Evolutionary conservation across 2,329 filamentous ascomycete species (phyloP).

Genomic region (Exophiala spinifera): DNA sequence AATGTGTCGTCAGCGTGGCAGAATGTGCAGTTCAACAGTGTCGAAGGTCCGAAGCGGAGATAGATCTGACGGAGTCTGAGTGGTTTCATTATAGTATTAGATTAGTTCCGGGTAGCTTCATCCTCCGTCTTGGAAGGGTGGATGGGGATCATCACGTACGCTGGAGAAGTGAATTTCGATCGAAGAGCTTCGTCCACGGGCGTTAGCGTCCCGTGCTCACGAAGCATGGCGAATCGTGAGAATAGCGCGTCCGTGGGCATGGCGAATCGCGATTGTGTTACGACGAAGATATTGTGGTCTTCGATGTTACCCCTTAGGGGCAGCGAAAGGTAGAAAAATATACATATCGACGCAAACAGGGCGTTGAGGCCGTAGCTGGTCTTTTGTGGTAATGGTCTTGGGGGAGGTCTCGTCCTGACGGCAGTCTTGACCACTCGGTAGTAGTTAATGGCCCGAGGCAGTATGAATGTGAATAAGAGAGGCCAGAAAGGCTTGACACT

Average conservation of each 20-base stretch:
- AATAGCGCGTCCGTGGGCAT: slow-evolving; percentile 84
- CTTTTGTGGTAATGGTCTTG: slow-evolving; percentile 36
- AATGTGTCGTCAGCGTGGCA: slow-evolving; percentile 68
- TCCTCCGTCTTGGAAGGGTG: no score
- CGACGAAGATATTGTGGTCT: slow-evolving; percentile 71
- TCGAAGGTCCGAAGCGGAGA: slow-evolving; percentile 73
- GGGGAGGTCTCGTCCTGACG: slow-evolving; percentile 34
- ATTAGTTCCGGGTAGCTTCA: no score
- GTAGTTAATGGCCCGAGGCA: slow-evolving; percentile 27
- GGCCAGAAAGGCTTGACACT: slow-evolving; percentile 32
- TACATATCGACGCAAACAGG: slow-evolving; percentile 51
- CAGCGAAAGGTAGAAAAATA: slow-evolving; percentile 58
- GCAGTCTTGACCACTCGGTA: slow-evolving; percentile 25
- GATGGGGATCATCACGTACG: slow-evolving; percentile 51
- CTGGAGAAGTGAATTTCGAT: slow-evolving; percentile 64
- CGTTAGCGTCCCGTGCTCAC: slow-evolving; percentile 43
- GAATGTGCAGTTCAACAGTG: slow-evolving; percentile 74
- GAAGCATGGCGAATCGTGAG: slow-evolving; percentile 59
- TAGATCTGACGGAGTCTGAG: slow-evolving; percentile 62
- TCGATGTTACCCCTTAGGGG: slow-evolving; percentile 29
- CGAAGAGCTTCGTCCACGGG: slow-evolving; percentile 63
- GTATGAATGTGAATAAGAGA: slow-evolving; percentile 29
- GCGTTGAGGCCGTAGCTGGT: slow-evolving; percentile 45
- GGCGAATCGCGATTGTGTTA: slow-evolving; percentile 76
- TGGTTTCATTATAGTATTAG: not conserved